Evolutionary conservation across 257 asterid species (phyloP), one percentile per base, ranked within the genome.

Genomic region (Haberlea rhodopensis): DNA sequence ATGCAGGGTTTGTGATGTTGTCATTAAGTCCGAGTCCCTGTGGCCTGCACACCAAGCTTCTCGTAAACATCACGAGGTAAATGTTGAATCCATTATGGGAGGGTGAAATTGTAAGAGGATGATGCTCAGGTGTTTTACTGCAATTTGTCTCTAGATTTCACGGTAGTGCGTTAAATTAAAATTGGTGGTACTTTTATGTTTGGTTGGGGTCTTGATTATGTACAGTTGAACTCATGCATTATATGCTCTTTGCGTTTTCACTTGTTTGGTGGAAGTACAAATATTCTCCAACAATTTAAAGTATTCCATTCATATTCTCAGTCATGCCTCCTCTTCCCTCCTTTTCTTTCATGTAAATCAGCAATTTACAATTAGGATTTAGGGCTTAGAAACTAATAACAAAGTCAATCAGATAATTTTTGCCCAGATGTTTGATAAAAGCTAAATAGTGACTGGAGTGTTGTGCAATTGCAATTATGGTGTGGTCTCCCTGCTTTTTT

Each of bases 1-100:
- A 26, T 92, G 98, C 75, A 82, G 84, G 80, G 88, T 92, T 73
- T 92, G 98, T 79, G 86, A 89, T 13, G 72, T 85, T 63, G 75
- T 78, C 54, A 37, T 92, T 74, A 92, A 87, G 74, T 89, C 98
- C 1, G 96, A 92, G 63, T 77, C 89, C 23, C 82, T 70, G 54
- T 92, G 98, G 98, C 95, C 89, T 54, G 98, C 90, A 48, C 98
- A 92, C 80, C 96, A 87, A 84, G 88, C 90, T 72, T 92, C 98
- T 66, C 94, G 91, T 16, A 92, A 89, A 68, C 98, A 92, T 78
- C 85, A 85, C 9, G 89, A 85, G 87, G 98, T 88, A 67, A 60
- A 62, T n/a, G 28, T 72, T 21, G 16, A 16, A 40, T 52, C 34
- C 10, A 55, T 21, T 63, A 15, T 32, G 20, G 64, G 65, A 21